A percentile compares a stretch with the other conserved stretches of the same genome.
Evolutionary conservation across 345 rosid species (phyloP).

Genomic region (Nasturtium officinale): DNA sequence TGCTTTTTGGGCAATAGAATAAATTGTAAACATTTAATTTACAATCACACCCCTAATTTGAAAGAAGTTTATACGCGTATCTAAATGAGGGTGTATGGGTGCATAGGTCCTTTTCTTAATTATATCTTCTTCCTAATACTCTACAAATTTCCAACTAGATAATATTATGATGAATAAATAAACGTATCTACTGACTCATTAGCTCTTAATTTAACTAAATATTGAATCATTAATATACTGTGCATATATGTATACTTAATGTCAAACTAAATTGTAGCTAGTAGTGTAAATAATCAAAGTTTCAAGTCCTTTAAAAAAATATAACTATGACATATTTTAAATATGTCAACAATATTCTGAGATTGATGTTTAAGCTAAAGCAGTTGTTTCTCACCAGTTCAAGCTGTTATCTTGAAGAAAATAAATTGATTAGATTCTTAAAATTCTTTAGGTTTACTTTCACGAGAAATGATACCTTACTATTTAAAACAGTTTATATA

Average conservation of each 20-base stretch:
- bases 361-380: not conserved
- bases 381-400: not conserved
- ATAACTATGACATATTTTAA: not conserved
- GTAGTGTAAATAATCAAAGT: not conserved
- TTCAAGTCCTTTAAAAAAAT: not conserved
- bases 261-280: constrained; percentile 1
- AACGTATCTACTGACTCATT: constrained; percentile 16
- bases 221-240: not conserved
- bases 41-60: constrained; percentile 25
- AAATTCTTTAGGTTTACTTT: not conserved
- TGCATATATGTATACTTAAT: too few species aligned
- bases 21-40: constrained; percentile 6
- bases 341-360: not conserved
- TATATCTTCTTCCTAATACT: constrained; percentile 10
- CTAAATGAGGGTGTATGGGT: constrained; percentile 26
- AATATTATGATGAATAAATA: constrained; percentile 22
- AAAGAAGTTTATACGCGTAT: constrained; percentile 29
- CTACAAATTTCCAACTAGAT: constrained; percentile 17
- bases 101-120: constrained; percentile 24
- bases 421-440: not conserved
- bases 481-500: not conserved
- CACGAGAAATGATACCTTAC: not conserved
- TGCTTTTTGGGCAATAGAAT: not conserved
- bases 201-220: not conserved
- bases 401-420: not conserved